These are phyloP conservation scores for Saccharomycopsis amapae DNA, from an alignment of 805 yeast genomes.

Conservation along the genomic window DNA sequence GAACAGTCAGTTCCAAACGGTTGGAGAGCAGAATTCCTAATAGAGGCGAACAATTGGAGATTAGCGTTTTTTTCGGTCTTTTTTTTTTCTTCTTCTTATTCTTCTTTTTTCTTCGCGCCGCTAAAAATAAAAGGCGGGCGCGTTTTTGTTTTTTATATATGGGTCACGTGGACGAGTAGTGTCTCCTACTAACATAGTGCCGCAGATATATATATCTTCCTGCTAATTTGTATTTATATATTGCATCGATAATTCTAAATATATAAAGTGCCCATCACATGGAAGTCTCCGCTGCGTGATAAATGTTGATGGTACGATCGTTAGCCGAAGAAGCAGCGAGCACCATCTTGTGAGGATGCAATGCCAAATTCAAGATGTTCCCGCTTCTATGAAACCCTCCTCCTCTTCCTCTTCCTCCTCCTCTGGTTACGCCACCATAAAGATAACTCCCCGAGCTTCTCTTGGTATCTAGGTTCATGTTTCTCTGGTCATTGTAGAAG, in stretches of 20 bases:
- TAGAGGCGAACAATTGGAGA: too few species aligned
- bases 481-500: conserved; percentile 37
- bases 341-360: conserved; percentile 89
- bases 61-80: not conserved
- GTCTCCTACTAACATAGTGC: too few species aligned
- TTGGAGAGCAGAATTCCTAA: too few species aligned
- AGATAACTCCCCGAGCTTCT: conserved; percentile 26
- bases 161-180: too few species aligned
- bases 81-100: not conserved
- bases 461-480: conserved; percentile 4
- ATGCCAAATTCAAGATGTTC: conserved; percentile 58
- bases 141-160: not conserved
- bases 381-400: conserved; percentile 23
- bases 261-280: too few species aligned
- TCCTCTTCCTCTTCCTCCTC: too few species aligned
- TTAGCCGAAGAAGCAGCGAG: conserved; percentile 79
- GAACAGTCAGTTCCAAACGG: too few species aligned
- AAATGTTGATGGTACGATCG: conserved; percentile 62
- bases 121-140: too few species aligned
- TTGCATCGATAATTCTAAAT: too few species aligned
- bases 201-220: too few species aligned
- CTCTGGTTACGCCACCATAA: conserved; percentile 26
- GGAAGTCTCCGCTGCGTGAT: conserved; percentile 25
- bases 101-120: not conserved
- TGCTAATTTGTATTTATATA: too few species aligned